These are phyloP conservation scores for Diospyros lotus DNA, from an alignment of 148 eudicot genomes.

Conservation along the genomic window DNA sequence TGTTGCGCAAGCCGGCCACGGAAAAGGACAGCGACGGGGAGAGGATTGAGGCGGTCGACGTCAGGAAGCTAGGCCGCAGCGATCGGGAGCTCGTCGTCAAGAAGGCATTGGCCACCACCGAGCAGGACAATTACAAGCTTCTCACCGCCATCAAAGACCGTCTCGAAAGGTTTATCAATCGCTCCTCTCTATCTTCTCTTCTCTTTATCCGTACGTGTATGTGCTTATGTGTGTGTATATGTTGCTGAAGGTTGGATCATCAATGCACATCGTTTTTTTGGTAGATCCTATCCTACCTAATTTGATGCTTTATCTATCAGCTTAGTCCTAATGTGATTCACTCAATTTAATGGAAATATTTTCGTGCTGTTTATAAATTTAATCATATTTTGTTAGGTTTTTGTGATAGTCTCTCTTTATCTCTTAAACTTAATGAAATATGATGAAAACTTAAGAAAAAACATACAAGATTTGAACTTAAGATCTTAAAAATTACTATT, in stretches of 20 bases:
- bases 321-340: too few species aligned
- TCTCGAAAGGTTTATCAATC: constrained; percentile 41
- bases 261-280: too few species aligned
- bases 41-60: constrained; percentile 47
- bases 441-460: too few species aligned
- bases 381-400: too few species aligned
- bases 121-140: constrained; percentile 72
- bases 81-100: constrained; percentile 59
- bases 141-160: constrained; percentile 78
- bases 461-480: too few species aligned
- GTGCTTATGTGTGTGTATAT: background rate
- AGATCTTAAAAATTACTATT: too few species aligned
- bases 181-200: background rate
- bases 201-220: background rate
- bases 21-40: constrained; percentile 17
- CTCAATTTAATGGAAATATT: too few species aligned
- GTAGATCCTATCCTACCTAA: too few species aligned
- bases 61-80: constrained; percentile 53
- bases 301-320: too few species aligned
- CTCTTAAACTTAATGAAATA: too few species aligned
- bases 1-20: constrained; percentile 35
- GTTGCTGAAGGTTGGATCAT: background rate
- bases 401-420: too few species aligned
- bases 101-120: constrained; percentile 66
- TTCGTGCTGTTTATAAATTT: too few species aligned